Evolutionary conservation across 1,284 basidiomycete genomes (phyloP).

Genomic region (Tilletiopsis washingtonensis): DNA sequence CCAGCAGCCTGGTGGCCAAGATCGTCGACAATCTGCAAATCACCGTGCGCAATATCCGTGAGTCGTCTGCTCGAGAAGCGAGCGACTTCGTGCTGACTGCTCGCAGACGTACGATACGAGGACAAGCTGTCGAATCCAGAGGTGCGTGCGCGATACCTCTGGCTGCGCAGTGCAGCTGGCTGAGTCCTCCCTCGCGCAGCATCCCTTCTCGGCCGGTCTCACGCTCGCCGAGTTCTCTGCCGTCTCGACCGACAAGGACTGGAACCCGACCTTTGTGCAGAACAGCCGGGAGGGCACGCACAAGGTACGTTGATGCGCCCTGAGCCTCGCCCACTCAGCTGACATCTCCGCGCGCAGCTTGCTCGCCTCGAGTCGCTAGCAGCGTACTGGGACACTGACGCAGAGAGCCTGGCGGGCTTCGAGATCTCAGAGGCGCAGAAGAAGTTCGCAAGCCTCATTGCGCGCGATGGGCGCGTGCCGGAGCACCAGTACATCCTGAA

Average conservation of each 20-base stretch:
- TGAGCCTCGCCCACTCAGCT: constrained; percentile 1
- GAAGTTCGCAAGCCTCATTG: constrained; percentile 65
- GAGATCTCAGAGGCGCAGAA: constrained; percentile 61
- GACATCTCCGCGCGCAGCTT: constrained; percentile 62
- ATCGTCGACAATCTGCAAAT: constrained; percentile 96
- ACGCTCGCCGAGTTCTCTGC: constrained; percentile 89
- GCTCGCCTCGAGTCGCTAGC: constrained; percentile 80
- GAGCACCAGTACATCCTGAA: constrained; percentile 88
- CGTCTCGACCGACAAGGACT: constrained; percentile 81
- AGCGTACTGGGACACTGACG: constrained; percentile 93
- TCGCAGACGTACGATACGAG: constrained; percentile 94
- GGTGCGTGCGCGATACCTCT: constrained; percentile 55
- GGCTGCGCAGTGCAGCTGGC: neutral
- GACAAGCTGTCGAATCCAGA: constrained; percentile 88
- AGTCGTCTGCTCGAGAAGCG: too few relatives aligned
- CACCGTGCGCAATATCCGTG: constrained; percentile 57
- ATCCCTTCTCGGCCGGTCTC: constrained; percentile 87
- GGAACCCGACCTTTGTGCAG: constrained; percentile 92
- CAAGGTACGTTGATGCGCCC: constrained; percentile 58
- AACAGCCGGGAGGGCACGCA: constrained; percentile 81
- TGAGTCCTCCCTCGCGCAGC: constrained; percentile 52
- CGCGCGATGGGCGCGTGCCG: constrained; percentile 22
- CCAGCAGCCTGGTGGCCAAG: constrained; percentile 77
- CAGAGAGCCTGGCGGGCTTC: constrained; percentile 66
- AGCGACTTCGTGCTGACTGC: too few relatives aligned